Conservation (phyloP, 2,329 filamentous ascomycete species). For the Venturia nashicola region DNA sequence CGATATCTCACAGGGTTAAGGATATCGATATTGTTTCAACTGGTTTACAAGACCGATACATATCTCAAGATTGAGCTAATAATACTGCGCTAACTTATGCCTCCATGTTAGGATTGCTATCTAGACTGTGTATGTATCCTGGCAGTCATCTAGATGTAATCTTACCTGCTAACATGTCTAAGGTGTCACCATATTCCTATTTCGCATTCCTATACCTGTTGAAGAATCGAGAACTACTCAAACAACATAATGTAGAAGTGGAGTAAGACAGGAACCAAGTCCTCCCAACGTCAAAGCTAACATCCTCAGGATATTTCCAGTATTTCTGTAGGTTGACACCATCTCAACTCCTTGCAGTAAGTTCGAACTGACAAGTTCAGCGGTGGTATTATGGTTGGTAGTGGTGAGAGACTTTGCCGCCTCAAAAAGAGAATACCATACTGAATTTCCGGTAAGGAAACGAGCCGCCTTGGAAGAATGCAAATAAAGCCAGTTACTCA, state of each 20-base stretch:
- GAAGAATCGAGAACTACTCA: slow-evolving; percentile 41
- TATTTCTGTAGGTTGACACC: slow-evolving; percentile 41
- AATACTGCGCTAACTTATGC: not conserved
- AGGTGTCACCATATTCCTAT: slow-evolving; percentile 51
- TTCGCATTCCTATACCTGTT: slow-evolving; percentile 45
- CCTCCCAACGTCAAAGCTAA: not conserved
- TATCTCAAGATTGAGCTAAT: not conserved
- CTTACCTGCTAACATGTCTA: slow-evolving; percentile 11
- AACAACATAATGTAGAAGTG: slow-evolving; percentile 47
- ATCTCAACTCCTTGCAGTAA: not conserved
- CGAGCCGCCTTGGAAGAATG: slow-evolving; percentile 59
- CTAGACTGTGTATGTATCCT: slow-evolving; percentile 47
- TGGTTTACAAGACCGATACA: too few relatives aligned
- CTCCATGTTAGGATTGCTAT: slow-evolving; percentile 36
- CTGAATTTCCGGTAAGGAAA: slow-evolving; percentile 41
- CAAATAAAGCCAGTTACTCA: slow-evolving; percentile 53
- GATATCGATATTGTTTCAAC: too few relatives aligned
- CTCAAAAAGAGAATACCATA: not conserved
- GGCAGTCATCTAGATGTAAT: not conserved
- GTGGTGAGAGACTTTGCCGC: slow-evolving; percentile 19
- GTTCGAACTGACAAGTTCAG: not conserved
- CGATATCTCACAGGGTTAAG: not conserved
- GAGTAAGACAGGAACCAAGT: slow-evolving; percentile 39
- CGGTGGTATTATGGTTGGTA: slow-evolving; percentile 31
- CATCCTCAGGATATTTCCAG: slow-evolving; percentile 50